These are phyloP conservation scores for Ustilago cynodontis DNA, from an alignment of 1,284 basidiomycete genomes.

Conservation along the genomic window DNA sequence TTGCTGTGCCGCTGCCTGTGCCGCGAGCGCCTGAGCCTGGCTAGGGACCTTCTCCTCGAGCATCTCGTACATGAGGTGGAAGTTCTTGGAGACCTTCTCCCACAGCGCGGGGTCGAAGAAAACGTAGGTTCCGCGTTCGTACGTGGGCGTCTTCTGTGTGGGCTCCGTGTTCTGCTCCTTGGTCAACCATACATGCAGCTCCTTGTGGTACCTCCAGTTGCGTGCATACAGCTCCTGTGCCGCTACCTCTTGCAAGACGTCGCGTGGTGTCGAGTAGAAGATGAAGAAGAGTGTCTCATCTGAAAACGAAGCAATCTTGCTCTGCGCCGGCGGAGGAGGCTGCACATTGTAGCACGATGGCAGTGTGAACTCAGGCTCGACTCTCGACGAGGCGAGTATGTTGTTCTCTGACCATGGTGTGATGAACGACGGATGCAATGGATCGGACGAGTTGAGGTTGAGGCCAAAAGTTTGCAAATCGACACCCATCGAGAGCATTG, in stretches of 20 bases:
- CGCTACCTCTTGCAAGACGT: constrained; percentile 93
- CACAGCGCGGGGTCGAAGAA: constrained; percentile 92
- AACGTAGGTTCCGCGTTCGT: constrained; percentile 88
- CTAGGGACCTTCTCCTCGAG: constrained; percentile 80
- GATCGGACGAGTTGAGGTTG: constrained; percentile 85
- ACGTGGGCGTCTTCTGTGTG: constrained; percentile 87
- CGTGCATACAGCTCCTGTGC: constrained; percentile 96
- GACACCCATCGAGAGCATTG: constrained; percentile 86
- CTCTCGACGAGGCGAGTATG: constrained; percentile 84
- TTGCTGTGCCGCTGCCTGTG: constrained; percentile 50
- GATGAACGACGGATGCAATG: constrained; percentile 92
- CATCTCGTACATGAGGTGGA: constrained; percentile 85
- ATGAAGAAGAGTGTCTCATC: constrained; percentile 99
- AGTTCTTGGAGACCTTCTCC: constrained; percentile 80
- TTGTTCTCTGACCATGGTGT: constrained; percentile 95
- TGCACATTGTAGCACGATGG: constrained; percentile 95
- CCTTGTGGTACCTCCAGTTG: constrained; percentile 98
- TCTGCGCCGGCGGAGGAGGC: constrained; percentile 86
- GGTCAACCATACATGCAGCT: constrained; percentile 92
- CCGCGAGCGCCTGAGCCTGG: constrained; percentile 48
- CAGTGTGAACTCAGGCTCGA: constrained; percentile 83
- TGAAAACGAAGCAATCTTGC: constrained; percentile 87
- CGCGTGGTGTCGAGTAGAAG: constrained; percentile 94
- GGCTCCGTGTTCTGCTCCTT: constrained; percentile 87
- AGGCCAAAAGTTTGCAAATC: constrained; percentile 93